These are phyloP conservation scores for Hyphodiscus sp. DNA, from an alignment of 2,329 filamentous ascomycete species.

Conservation along the genomic window DNA sequence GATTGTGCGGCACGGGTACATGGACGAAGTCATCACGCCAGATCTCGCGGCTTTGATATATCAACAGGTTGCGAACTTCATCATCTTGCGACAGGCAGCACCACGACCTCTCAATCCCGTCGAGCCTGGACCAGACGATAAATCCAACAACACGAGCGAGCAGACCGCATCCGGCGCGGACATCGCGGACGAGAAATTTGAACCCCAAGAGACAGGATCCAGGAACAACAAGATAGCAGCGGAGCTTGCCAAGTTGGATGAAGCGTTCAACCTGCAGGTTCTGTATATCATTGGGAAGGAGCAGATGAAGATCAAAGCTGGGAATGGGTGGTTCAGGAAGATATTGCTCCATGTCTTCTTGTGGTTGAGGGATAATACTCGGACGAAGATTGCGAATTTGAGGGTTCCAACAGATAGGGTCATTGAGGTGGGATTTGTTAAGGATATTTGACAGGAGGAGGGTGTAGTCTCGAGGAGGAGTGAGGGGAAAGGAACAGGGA, in stretches of 20 bases:
- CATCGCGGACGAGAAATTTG: neutral
- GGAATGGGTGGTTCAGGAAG: neutral
- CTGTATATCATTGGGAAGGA: neutral
- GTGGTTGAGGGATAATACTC: neutral
- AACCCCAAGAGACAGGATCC: neutral
- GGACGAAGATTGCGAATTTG: neutral
- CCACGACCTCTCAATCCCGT: neutral
- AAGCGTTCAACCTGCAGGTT: neutral
- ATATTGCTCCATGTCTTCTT: neutral
- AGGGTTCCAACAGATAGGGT: neutral
- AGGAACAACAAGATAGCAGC: neutral
- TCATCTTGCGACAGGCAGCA: neutral
- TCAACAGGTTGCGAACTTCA: slow-evolving; percentile 41
- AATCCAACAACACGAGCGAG: neutral
- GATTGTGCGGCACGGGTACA: slow-evolving; percentile 64
- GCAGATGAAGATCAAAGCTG: neutral
- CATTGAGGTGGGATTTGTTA: neutral
- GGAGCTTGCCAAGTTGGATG: neutral
- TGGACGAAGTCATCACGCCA: slow-evolving; percentile 62
- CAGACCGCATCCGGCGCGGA: neutral
- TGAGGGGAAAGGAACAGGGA: neutral
- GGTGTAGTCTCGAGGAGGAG: neutral
- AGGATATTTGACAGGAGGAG: slow-evolving; percentile 9
- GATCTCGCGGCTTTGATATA: slow-evolving; percentile 55
- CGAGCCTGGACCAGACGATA: neutral